Evolutionary conservation across 202 grass and related monocot genomes (phyloP).

Genomic region (Schoenoplectus tabernaemontani): DNA sequence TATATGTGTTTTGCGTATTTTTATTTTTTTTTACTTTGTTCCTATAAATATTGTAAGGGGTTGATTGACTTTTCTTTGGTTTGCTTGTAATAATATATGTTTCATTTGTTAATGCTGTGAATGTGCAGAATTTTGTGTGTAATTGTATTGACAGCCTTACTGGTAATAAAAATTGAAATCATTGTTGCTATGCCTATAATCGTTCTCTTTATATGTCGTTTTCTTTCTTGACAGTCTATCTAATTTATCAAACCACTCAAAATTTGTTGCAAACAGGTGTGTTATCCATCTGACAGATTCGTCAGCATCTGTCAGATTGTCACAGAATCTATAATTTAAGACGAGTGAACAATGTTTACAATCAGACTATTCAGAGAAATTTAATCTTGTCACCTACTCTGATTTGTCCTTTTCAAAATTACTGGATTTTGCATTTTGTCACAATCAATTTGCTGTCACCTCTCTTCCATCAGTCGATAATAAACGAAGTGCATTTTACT

Average conservation of each 20-base stretch:
- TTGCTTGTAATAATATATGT: constrained; percentile 22
- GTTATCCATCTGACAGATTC: too few species aligned
- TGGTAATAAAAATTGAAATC: constrained; percentile 2
- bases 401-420: neutral
- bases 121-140: constrained; percentile 16
- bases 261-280: neutral
- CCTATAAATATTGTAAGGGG: constrained; percentile 9
- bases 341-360: neutral
- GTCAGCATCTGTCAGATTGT: too few species aligned
- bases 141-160: constrained; percentile 19
- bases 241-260: neutral
- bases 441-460: neutral
- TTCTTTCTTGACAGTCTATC: neutral
- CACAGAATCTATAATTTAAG: neutral
- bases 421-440: neutral
- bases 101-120: constrained; percentile 18
- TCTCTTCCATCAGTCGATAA: neutral
- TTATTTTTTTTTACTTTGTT: constrained; percentile 8
- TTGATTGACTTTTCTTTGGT: constrained; percentile 21
- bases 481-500: neutral
- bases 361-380: neutral
- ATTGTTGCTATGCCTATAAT: neutral
- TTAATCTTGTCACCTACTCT: neutral
- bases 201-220: neutral
- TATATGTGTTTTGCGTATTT: constrained; percentile 23